Base-by-base conservation (phyloP, 164 flowering plant genomes). In the Umbilicus rupestris region DNA sequence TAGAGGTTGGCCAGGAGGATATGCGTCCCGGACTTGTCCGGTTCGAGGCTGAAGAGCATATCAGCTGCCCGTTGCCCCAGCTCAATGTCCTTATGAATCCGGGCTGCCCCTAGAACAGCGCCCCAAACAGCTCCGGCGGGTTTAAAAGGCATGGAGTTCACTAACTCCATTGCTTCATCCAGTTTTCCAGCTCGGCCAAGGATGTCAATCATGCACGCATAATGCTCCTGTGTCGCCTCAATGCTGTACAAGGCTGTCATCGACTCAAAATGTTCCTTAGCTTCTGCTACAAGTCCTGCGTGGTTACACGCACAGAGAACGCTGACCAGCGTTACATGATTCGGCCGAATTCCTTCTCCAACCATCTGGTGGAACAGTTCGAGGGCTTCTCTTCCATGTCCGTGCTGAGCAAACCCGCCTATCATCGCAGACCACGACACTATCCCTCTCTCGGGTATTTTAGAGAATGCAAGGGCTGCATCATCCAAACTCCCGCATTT, bases 341-440 rank as follows among this genome's bases (percentile, higher is more conserved):
- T 89, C 1, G 96, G 93, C 5, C 63, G 16, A 35, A 84, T 68
- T 58, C 91, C 88, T 29, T 80, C 80, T 66, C 79, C 66, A 22
- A 84, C 71, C 96, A 87, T 89, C 72, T 78, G 81, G 63, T 79
- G 14, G 62, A 89, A 89, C 33, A 87, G 70, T n/a, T 71, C 60
- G 15, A 89, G 76, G 59, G 93, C 89, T 72, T 82, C 66, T 72
- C 71, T 80, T 42, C 87, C 96, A 69, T 81, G 82, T 29, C 96
- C 96, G 68, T 89, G 92, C 71, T 87, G 91, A 69, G 96, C 96
- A 57, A 87, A 82, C 59, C 96, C 96, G 39, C 86, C 87, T 22
- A 89, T 85, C 89, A 89, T 89, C 11, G 96, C 87, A 28, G 96
- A 86, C 89, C 91, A 89, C 5, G 93, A 89, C 35, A 89, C 85